Conservation (phyloP, 768 basidiomycete species). For the Cystoderma amianthinum region DNA sequence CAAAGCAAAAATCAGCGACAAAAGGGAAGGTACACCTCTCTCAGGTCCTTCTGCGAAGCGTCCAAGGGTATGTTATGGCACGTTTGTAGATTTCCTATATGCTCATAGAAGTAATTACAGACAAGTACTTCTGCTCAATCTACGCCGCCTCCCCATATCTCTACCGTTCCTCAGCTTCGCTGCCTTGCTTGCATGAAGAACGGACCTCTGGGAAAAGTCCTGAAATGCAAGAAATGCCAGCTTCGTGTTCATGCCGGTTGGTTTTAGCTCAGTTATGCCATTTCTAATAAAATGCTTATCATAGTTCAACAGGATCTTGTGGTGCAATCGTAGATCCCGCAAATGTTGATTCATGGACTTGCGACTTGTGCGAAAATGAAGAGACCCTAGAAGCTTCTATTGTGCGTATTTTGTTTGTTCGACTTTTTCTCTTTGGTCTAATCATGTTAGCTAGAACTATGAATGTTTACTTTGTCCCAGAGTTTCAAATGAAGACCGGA, state of each 20-base stretch:
- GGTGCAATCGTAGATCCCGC: conserved; percentile 64
- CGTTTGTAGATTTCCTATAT: not conserved
- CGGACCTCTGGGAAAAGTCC: conserved; percentile 70
- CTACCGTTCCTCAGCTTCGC: conserved; percentile 52
- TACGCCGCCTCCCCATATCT: conserved; percentile 56
- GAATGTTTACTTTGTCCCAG: conserved; percentile 84
- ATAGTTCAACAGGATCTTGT: conserved; percentile 41
- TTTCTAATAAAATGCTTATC: not conserved
- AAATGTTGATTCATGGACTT: conserved; percentile 70
- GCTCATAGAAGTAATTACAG: conserved; percentile 15
- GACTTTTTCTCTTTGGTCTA: conserved; percentile 3
- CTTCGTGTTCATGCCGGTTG: conserved; percentile 77
- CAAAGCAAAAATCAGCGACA: conserved; percentile 49
- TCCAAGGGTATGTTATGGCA: conserved; percentile 28
- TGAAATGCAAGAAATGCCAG: conserved; percentile 76
- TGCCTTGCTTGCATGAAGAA: conserved; percentile 72
- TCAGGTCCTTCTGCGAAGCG: conserved; percentile 38
- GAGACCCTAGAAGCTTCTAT: conserved; percentile 76
- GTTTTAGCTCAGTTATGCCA: conserved; percentile 9
- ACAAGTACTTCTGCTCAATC: conserved; percentile 44
- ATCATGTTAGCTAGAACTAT: conserved; percentile 45
- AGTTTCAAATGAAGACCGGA: conserved; percentile 39
- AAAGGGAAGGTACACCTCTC: conserved; percentile 57
- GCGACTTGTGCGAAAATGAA: conserved; percentile 84
- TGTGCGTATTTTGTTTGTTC: conserved; percentile 33